Conservation (phyloP, 257 asterid genomes). For the Prunella vulgaris region DNA sequence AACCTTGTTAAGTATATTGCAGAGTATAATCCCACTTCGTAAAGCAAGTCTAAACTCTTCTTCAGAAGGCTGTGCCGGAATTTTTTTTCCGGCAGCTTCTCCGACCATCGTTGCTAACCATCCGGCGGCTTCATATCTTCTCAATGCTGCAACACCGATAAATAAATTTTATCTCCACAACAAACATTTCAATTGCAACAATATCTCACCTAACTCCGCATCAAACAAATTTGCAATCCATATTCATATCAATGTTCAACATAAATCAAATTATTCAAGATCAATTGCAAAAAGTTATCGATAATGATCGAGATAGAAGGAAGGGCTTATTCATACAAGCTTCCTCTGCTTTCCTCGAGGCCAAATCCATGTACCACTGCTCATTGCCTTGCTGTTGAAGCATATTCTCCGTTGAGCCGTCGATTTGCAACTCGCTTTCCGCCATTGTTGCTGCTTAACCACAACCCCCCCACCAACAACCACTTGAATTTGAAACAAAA, state of each 20-base stretch:
- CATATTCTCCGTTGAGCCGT: conserved; percentile 61
- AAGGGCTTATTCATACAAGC: conserved; percentile 47
- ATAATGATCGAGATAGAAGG: neutral
- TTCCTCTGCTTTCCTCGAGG: conserved; percentile 74
- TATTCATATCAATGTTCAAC: neutral
- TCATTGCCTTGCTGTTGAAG: conserved; percentile 60
- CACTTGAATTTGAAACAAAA: neutral
- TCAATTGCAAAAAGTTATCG: neutral
- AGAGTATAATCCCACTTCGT: conserved; percentile 77
- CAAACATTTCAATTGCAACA: neutral
- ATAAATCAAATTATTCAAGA: neutral
- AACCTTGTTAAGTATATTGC: conserved; percentile 75
- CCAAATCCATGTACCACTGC: conserved; percentile 58
- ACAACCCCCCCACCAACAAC: conserved; percentile 26
- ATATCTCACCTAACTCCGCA: neutral
- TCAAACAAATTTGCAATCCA: neutral
- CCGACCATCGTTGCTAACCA: conserved; percentile 80
- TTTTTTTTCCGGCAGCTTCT: conserved; percentile 63
- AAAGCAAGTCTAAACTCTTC: conserved; percentile 70
- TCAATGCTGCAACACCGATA: conserved; percentile 51
- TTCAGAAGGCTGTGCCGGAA: conserved; percentile 78
- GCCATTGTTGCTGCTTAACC: conserved; percentile 40
- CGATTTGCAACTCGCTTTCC: conserved; percentile 49
- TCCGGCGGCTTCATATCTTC: conserved; percentile 75
- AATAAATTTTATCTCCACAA: neutral